Evolutionary conservation across 208 protist species (phyloP), one percentile per base, ranked within the genome.

Genomic region (Wallacemonas rigidus): DNA sequence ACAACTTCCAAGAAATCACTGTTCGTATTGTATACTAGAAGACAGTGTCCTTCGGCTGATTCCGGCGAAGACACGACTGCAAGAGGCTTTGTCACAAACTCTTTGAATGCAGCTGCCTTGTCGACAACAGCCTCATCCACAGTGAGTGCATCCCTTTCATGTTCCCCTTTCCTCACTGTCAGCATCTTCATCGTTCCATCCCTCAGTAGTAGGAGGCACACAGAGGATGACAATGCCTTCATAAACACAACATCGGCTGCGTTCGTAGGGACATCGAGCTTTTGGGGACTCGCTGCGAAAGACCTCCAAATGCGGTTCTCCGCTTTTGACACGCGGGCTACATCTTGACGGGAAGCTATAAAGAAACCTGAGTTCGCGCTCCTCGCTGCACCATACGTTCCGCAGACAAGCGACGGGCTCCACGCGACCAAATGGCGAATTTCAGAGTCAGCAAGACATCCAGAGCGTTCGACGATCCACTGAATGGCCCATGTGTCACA

Each of bases 401-500:
- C 79, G 39, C 79, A 83, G 40, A 83, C 55, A 7, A 69, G 74
- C 36, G 77, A 73, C 1, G 79, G 55, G 67, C 71, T 76, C 36
- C 76, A 39, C 4, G 56, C 57, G 15, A 47, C 54, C 43, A 83
- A 45, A 39, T 79, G 74, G 3, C 51, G 41, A n/a, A 80, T 74
- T 48, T 45, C 41, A 11, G 70, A 74, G 26, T 63, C 74, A 2
- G 70, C 51, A 12, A 83, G 67, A 39, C 79, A 83, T 3, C 38
- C 74, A 15, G 60, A 8, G 12, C 60, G 68, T 12, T 61, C 68
- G 0, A 93, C 79, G 9, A 64, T 84, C 90, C 90, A 95, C 56
- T 92, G 82, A 51, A 92, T 77, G 12, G 84, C 76, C 87, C 90
- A 93, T 6, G 90, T 95, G 68, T 95, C 90, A 55, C 88, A 92